Evolutionary conservation across 108 stramenopile genomes (phyloP), one percentile per base, ranked within the genome.

Genomic region (Pseudonitzschia pungens): DNA sequence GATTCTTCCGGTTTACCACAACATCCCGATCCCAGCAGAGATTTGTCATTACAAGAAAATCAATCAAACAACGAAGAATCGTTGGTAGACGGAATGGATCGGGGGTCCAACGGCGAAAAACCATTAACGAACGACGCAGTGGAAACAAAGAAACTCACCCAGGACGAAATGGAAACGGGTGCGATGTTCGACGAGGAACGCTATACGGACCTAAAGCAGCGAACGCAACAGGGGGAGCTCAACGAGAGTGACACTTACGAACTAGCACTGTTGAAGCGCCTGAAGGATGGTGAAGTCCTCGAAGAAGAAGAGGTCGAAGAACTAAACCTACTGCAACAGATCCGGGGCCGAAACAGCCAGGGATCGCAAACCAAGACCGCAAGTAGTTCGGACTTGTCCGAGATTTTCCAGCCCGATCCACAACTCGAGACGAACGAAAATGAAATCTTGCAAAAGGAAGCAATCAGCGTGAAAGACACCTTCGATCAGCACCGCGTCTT

Each of bases 151-250:
- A 36, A 36, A 5, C 36, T 6, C 6, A 2, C 6, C 36, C 36
- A 6, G 4, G 36, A 36, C 6, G 36, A 6, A 5, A 36, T 5
- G 4, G 36, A 36, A 36, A 36, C 36, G 36, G 6, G 36, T 5
- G 36, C 6, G 36, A 6, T 5, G 36, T 36, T 36, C 36, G 36
- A 36, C 36, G 4, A 36, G 6, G 6, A 36, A 36, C 36, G 6
- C 36, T 54, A 54, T 14, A 14, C 10, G 8, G 24, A 54, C n/a
- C 15, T 54, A 15, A 54, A 15, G 53, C 22, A 54, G 15, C 53
- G 53, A 54, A 59, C 44, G 4, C 65, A 66, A 62, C 62, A 71
- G 16, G 77, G 58, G 59, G 66, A 72, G 66, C 63, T 78, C n/a
- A 58, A 48, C 33, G 66, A 72, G 6, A 71, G 67, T 5, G 77